Percentiles rank a stretch among this genome's conserved stretches.
phyloP scores from a whole-genome alignment of 1,284 basidiomycete species.

The Puccinia triticina region DNA sequence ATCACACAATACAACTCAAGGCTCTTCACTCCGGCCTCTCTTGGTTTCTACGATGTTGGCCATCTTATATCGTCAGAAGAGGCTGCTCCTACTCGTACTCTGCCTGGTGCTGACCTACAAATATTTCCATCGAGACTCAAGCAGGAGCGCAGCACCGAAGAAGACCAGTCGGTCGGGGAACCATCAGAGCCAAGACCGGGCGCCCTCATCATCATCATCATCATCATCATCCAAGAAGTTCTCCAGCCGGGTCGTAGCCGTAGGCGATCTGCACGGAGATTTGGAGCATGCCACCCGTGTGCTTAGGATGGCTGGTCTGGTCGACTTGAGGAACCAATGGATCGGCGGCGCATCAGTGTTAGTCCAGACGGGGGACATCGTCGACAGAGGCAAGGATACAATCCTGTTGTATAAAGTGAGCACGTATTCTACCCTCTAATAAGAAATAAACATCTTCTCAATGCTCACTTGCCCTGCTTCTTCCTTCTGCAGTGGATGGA shows the following conservation, averaged over 20 bases:
- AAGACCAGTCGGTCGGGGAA: too few relatives aligned
- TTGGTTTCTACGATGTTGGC: neutral
- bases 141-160: neutral
- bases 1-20: too few relatives aligned
- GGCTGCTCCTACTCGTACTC: neutral
- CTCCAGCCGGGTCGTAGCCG: slow-evolving; percentile 67
- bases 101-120: neutral
- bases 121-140: neutral
- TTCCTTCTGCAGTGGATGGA: slow-evolving; percentile 72
- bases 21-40: too few relatives aligned
- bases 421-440: neutral
- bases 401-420: slow-evolving; percentile 27
- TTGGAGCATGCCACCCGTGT: slow-evolving; percentile 72
- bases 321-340: slow-evolving; percentile 74
- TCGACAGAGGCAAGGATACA: slow-evolving; percentile 63
- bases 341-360: slow-evolving; percentile 63
- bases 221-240: slow-evolving; percentile 22
- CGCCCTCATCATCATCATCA: neutral
- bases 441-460: neutral
- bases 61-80: neutral
- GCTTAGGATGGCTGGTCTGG: slow-evolving; percentile 74
- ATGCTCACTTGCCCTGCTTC: neutral
- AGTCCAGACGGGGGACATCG: slow-evolving; percentile 89
- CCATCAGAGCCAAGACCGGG: too few relatives aligned
- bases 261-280: slow-evolving; percentile 79